Evolutionary conservation across 2,329 filamentous ascomycete species (phyloP).

Genomic region (Boeremia exigua): DNA sequence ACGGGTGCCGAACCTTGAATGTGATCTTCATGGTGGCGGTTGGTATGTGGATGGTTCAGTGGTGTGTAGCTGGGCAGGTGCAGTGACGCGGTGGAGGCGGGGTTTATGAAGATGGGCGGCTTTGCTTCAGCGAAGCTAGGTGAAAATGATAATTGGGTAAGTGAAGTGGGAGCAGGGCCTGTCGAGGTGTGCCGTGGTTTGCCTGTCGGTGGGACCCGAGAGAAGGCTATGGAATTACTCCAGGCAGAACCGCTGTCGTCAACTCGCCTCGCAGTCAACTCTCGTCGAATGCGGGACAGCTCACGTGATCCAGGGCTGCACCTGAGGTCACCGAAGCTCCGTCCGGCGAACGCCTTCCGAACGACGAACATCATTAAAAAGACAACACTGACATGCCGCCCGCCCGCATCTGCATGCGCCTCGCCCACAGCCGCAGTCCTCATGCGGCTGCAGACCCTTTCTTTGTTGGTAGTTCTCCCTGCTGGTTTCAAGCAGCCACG

Average conservation of each 20-base stretch:
- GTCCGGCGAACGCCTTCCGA: not conserved
- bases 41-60: conserved; percentile 11
- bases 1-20: conserved; percentile 64
- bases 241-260: conserved; percentile 28
- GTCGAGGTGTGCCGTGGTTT: not conserved
- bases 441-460: conserved; percentile 9
- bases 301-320: conserved; percentile 4
- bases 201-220: conserved; percentile 5
- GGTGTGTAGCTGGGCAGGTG: conserved; percentile 19
- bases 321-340: conserved; percentile 1
- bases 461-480: conserved; percentile 8
- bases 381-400: conserved; percentile 5
- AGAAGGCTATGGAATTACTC: conserved; percentile 32
- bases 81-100: conserved; percentile 31
- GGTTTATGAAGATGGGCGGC: conserved; percentile 30
- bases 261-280: conserved; percentile 5
- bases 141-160: not conserved
- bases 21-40: conserved; percentile 68
- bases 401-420: conserved; percentile 5
- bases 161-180: not conserved
- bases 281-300: conserved; percentile 9
- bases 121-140: conserved; percentile 2
- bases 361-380: conserved; percentile 6
- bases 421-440: conserved; percentile 3
- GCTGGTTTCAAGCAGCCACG: conserved; percentile 8